Evolutionary conservation across 768 basidiomycete genomes (phyloP).

Genomic region (Fibroporia radiculosa): DNA sequence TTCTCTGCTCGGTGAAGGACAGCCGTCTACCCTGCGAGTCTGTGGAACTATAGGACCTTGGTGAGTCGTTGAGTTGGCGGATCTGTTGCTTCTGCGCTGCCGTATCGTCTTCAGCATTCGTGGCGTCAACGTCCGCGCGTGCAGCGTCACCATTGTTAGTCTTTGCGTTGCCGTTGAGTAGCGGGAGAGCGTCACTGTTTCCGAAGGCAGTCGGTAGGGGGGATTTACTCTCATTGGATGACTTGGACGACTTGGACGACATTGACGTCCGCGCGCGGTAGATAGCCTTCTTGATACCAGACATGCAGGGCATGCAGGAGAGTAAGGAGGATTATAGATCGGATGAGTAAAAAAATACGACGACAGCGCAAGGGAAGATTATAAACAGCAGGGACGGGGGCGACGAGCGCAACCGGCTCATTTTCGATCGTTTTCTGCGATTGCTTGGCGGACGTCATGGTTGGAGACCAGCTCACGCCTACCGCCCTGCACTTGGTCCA

Average conservation of each 20-base stretch:
- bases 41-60: constrained; percentile 1
- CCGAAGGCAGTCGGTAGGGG: not conserved
- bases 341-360: not conserved
- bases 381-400: not conserved
- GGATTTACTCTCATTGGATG: not conserved
- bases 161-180: constrained; percentile 10
- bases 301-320: not conserved
- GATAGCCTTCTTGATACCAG: constrained; percentile 4
- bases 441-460: not conserved
- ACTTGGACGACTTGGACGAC: not conserved
- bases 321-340: not conserved
- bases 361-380: not conserved
- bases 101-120: constrained; percentile 6
- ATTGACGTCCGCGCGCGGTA: constrained; percentile 1
- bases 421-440: not conserved
- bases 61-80: not conserved
- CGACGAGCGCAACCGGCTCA: not conserved
- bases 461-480: no score
- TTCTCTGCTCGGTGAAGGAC: constrained; percentile 20
- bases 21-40: not conserved
- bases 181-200: constrained; percentile 8
- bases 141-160: not conserved
- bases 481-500: no score
- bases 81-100: constrained; percentile 7
- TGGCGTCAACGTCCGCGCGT: constrained; percentile 4